Evolutionary conservation across 2,329 filamentous ascomycete species (phyloP).

Genomic region (Ophiostoma sp.): DNA sequence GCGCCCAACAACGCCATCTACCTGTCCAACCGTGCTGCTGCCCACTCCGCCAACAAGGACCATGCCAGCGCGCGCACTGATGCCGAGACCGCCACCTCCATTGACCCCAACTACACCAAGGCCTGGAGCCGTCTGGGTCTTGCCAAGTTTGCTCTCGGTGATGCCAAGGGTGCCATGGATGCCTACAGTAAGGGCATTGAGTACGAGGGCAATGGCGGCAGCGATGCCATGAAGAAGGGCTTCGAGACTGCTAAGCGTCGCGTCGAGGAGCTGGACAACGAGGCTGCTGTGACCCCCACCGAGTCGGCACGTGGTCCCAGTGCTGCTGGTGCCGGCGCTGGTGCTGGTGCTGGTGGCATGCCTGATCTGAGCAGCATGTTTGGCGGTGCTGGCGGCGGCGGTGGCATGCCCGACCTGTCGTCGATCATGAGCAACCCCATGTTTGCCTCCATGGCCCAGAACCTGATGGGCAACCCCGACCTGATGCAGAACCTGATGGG

Average conservation of each 20-base stretch:
- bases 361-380: slow-evolving; percentile 71
- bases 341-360: slow-evolving; percentile 51
- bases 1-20: slow-evolving; percentile 88
- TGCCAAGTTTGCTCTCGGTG: slow-evolving; percentile 84
- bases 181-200: slow-evolving; percentile 92
- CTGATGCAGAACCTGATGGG: slow-evolving; percentile 88
- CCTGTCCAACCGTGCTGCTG: slow-evolving; percentile 93
- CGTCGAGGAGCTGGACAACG: slow-evolving; percentile 68
- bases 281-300: slow-evolving; percentile 37
- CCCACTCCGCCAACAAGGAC: slow-evolving; percentile 77
- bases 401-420: slow-evolving; percentile 81
- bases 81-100: slow-evolving; percentile 80
- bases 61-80: slow-evolving; percentile 80
- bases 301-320: not conserved
- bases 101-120: slow-evolving; percentile 93
- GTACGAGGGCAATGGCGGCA: slow-evolving; percentile 87
- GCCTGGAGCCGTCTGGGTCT: slow-evolving; percentile 92
- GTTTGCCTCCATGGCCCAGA: slow-evolving; percentile 96
- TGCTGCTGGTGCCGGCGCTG: slow-evolving; percentile 35
- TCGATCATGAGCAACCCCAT: slow-evolving; percentile 96
- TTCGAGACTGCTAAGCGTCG: slow-evolving; percentile 87
- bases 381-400: slow-evolving; percentile 56
- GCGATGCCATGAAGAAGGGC: slow-evolving; percentile 95
- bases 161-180: slow-evolving; percentile 87
- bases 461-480: slow-evolving; percentile 93